Conservation (phyloP, 2,329 filamentous ascomycete genomes). For the Colletotrichum tropicicola region DNA sequence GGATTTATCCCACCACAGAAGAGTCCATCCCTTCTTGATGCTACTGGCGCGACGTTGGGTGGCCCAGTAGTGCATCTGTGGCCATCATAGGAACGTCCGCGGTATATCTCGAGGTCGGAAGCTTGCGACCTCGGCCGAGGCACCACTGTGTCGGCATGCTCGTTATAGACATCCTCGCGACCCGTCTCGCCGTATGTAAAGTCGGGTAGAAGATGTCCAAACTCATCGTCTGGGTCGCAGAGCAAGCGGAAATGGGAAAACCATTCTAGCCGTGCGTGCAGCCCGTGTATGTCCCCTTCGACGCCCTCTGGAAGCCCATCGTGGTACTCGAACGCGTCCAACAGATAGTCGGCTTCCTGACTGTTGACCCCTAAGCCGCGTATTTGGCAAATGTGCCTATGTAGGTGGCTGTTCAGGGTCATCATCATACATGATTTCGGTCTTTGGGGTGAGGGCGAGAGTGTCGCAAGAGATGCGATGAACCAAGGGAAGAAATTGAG, state of each 20-base stretch:
- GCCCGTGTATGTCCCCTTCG: neutral
- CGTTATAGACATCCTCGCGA: neutral
- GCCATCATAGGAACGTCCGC: too few relatives aligned
- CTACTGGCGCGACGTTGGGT: too few relatives aligned
- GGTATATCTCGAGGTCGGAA: neutral
- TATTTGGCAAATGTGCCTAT: neutral
- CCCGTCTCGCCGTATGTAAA: neutral
- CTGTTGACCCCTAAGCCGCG: neutral
- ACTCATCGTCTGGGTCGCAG: constrained; percentile 1
- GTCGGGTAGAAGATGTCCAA: neutral
- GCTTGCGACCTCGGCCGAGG: neutral
- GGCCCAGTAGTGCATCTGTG: too few relatives aligned
- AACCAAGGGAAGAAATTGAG: too few relatives aligned
- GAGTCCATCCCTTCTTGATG: too few relatives aligned
- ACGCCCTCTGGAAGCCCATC: neutral
- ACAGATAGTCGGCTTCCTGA: neutral
- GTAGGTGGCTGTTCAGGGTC: neutral
- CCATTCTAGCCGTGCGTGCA: neutral
- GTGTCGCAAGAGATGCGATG: too few relatives aligned
- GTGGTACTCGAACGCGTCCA: neutral
- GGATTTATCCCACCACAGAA: neutral
- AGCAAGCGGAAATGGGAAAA: neutral
- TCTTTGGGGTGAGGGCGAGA: too few relatives aligned
- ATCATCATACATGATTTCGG: neutral
- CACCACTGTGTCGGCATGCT: neutral